Base-by-base conservation (phyloP, 2,329 filamentous ascomycete genomes). In the Cytospora piceicola region DNA sequence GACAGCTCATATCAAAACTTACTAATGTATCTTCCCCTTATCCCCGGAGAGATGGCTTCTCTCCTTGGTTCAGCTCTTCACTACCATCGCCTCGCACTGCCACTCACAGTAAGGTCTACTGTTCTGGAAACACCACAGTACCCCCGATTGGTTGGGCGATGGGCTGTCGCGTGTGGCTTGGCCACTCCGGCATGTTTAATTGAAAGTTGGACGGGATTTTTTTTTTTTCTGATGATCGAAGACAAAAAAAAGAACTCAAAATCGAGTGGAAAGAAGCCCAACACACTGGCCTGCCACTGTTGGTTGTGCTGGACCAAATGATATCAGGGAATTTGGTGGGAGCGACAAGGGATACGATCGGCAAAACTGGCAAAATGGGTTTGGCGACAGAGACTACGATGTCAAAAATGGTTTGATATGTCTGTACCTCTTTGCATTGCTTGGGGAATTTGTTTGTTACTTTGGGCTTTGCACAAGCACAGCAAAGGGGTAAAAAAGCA, bases 401-500 rank as follows among this genome's bases (percentile, higher is more conserved):
- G 17, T n/a, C 42, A n/a, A 46, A 46, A 46, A 3, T 46, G 42
- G 17, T 30, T 27, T 36, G 24, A n/a, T 52, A 52, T 53, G 32
- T 64, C 12, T 54, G 53, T 30, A 54, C 24, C 24, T 36, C 32
- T 51, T 30, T 36, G 54, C 24, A 63, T 59, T 29, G 22, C 29
- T 63, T 53, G 52, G 51, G 54, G 61, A 12, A 7, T n/a, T n/a
- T n/a, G 17, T 3, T 3, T 49, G 51, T 58, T 51, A 46, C 34
- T 46, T 20, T 24, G n/a, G 9, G 12, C 46, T 49, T 60, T 70
- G 63, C 66, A 49, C 27, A 27, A 34, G 49, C 57, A 55, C 58
- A 61, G 57, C 52, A 55, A 51, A 24, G 63, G 51, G 51, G 36
- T 14, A 46, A 65, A 65, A 73, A 73, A 72, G 72, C 77, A 77